A percentile compares a stretch with the other conserved stretches of the same genome.
These are phyloP conservation scores for Abrus pulchellus DNA, from an alignment of 306 rosid species.

Conservation along the genomic window DNA sequence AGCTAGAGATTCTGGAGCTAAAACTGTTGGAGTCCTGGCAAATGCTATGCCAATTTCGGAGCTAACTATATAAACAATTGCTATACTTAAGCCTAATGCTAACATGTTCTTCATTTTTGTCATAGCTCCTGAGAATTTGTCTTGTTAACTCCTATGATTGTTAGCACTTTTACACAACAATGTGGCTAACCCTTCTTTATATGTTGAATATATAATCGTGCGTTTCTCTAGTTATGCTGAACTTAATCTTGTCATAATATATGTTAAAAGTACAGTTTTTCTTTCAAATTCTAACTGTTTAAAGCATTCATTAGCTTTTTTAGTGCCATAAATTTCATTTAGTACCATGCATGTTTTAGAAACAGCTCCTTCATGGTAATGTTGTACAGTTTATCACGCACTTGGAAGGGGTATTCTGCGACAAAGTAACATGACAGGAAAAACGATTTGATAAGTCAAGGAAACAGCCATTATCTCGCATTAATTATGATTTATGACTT, in stretches of 20 bases:
- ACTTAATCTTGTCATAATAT: not conserved
- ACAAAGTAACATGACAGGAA: not conserved
- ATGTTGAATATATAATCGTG: constrained; percentile 40
- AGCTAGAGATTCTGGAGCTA: constrained; percentile 23
- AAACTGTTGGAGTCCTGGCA: constrained; percentile 21
- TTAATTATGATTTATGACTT: not conserved
- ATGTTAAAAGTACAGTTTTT: constrained; percentile 29
- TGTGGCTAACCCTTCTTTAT: not conserved
- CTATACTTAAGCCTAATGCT: constrained; percentile 41
- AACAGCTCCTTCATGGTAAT: not conserved
- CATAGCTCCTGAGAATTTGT: constrained; percentile 18
- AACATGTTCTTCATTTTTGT: constrained; percentile 45
- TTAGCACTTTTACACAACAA: constrained; percentile 10
- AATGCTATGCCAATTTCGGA: constrained; percentile 25
- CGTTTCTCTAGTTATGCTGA: constrained; percentile 28
- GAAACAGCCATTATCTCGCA: not conserved
- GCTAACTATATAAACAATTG: constrained; percentile 30
- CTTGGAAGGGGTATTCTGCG: not conserved
- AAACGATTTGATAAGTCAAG: not conserved
- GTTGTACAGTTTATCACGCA: constrained; percentile 20
- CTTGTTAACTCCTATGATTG: not conserved
- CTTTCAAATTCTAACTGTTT: constrained; percentile 15
- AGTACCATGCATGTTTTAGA: constrained; percentile 9
- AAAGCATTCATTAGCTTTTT: not conserved
- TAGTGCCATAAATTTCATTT: constrained; percentile 34